Base-by-base conservation (phyloP, 257 asterid genomes). In the Euphrasia confusa region DNA sequence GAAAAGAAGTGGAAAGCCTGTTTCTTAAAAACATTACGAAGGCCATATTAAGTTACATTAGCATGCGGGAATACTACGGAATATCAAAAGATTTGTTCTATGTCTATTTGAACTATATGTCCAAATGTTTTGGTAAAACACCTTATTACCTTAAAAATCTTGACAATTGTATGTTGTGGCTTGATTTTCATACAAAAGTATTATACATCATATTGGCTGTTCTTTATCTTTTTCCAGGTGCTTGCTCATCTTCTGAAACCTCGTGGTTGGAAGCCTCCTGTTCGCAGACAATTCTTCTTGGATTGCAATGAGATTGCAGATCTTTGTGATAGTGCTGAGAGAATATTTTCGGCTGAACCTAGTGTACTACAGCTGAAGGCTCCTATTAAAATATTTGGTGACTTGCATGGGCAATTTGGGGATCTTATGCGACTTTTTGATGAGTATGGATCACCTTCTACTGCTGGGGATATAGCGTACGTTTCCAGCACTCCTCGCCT, bases 201-300 rank as follows among this genome's bases (percentile, higher is more conserved):
- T 52, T 61, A 50, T 53, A 58, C 15, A 50, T 40, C 49, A 15
- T 56, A 65, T 10, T 65, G 60, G 27, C 68, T 18, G 54, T 40
- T 49, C 55, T n/a, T 17, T 13, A 14, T 49, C 26, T 13, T 13
- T 17, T 15, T 56, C 60, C 79, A 93, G 99, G 92, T 93, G 85
- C 72, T 93, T 69, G 85, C 93, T 48, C 92, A 93, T 81, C 96
- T 93, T 67, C 61, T 93, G 67, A 89, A 89, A 70, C 99, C 99
- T 68, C 96, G 97, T 66, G 99, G 99, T 63, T 93, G 99, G 99
- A 93, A 90, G 80, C 99, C 97, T 67, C 99, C 99, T 15, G 99
- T 93, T 65, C 87, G 83, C 42, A 81, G 99, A 15, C 97, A 93
- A 64, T 89, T 89, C 80, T 93, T 93, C 88, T 76, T 93, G 87